Evolutionary conservation across 257 asterid species (phyloP), one percentile per base, ranked within the genome.

Genomic region (Gynochthodes officinalis): DNA sequence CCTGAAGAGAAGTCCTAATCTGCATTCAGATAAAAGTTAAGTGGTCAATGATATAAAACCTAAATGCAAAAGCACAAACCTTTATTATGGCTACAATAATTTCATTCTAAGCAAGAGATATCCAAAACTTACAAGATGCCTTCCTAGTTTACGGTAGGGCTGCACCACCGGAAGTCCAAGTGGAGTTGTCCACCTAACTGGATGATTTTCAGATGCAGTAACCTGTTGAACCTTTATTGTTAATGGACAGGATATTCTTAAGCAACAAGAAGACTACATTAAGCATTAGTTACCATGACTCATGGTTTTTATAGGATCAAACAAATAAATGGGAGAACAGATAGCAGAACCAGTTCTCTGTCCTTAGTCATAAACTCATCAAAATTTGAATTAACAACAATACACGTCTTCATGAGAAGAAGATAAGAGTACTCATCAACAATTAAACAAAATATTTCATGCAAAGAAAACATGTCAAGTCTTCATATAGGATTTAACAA

Each of bases 101-200:
- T 54, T 16, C 60, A 23, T 33, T 14, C 44, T 33, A 48, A 13
- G 53, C 35, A 61, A 39, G 27, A 64, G 21, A 48, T 23, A 37
- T 25, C 46, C 35, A 61, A 73, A 39, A 78, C 97, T 86, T 73
- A 92, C 98, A 68, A 88, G 80, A 79, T 84, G 96, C 75, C 87
- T 83, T 85, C 91, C 90, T 70, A 76, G 15, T 78, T 81, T 81
- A 73, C 89, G 96, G 79, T 95, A 95, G 67, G 99, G 99, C 86
- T 95, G 99, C 81, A 95, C 99, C 72, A 95, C 99, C 33, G 99
- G 99, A 73, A 95, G 98, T 71, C 99, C 99, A 58, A 95, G 96
- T 59, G 98, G 99, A 84, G 98, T 95, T 72, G 92, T 91, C 99
- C 99, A 95, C 54, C 78, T 71, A 82, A 95, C 99, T 14, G 99